phyloP scores from a whole-genome alignment of 2,329 filamentous ascomycete species.

The Pseudogymnoascus pannorum region DNA sequence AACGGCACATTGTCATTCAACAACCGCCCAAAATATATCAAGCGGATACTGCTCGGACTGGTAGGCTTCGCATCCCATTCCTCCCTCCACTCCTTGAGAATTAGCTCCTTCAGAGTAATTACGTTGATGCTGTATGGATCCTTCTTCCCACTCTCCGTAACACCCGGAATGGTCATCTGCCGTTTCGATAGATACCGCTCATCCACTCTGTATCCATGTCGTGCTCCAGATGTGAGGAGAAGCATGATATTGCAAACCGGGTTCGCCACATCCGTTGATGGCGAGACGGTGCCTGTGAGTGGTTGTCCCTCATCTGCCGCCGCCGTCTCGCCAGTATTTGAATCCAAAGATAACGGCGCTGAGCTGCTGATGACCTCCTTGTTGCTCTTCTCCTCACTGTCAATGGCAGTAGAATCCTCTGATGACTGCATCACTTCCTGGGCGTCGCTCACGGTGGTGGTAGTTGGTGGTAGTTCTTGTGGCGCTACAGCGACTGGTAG shows the following conservation, averaged over 20 bases:
- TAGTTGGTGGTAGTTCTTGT: not conserved
- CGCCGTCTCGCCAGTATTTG: not conserved
- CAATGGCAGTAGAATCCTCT: constrained; percentile 4
- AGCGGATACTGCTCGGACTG: constrained; percentile 78
- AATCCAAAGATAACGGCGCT: not conserved
- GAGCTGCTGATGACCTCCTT: not conserved
- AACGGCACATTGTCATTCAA: constrained; percentile 81
- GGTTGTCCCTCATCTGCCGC: not conserved
- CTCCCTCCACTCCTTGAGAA: constrained; percentile 84
- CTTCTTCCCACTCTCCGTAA: constrained; percentile 48
- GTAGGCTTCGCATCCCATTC: constrained; percentile 86
- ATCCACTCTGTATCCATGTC: constrained; percentile 86
- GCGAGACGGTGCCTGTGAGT: constrained; percentile 7
- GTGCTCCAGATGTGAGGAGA: constrained; percentile 70
- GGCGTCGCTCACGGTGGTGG: not conserved
- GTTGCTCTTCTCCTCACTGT: constrained; percentile 1
- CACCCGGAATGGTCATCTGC: constrained; percentile 66
- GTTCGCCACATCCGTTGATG: constrained; percentile 29
- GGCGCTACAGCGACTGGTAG: not conserved
- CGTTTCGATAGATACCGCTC: constrained; percentile 77
- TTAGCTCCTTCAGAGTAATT: constrained; percentile 89
- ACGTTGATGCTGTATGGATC: constrained; percentile 88
- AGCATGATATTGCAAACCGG: constrained; percentile 67
- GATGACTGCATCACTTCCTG: not conserved
- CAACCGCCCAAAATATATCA: constrained; percentile 88